These are phyloP conservation scores for Coemansia sp. DNA, from an alignment of 192 early-diverging fungal species.

Conservation along the genomic window DNA sequence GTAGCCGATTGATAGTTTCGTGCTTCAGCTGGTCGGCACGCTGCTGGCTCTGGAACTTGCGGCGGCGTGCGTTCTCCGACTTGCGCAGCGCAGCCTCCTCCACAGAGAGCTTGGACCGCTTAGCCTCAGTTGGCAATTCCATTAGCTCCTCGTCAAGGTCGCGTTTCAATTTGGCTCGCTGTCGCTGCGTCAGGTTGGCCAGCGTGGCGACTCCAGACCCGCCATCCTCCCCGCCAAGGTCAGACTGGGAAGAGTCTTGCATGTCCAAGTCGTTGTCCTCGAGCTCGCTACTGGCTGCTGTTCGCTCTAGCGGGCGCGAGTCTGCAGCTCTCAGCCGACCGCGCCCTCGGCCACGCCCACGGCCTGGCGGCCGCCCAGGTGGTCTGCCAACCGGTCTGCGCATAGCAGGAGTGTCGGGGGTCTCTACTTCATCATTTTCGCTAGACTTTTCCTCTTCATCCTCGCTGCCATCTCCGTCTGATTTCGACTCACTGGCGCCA, in stretches of 20 bases:
- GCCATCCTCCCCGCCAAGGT: conserved; percentile 13
- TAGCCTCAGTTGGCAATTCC: conserved; percentile 66
- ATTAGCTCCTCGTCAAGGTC: conserved; percentile 62
- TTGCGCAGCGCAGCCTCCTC: conserved; percentile 69
- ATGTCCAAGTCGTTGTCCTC: conserved; percentile 5
- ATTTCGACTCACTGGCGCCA: not conserved
- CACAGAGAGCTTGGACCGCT: conserved; percentile 63
- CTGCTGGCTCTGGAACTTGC: conserved; percentile 77
- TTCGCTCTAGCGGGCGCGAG: not conserved
- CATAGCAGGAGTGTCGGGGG: not conserved
- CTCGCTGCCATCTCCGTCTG: not conserved
- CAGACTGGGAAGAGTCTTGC: conserved; percentile 1
- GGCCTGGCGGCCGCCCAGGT: not conserved
- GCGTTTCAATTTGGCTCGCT: conserved; percentile 64
- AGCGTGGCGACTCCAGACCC: not conserved
- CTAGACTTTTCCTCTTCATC: not conserved
- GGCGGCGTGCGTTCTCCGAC: conserved; percentile 70
- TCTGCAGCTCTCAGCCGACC: conserved; percentile 8
- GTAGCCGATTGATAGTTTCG: conserved; percentile 76
- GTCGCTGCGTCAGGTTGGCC: conserved; percentile 63
- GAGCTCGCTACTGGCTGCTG: not conserved
- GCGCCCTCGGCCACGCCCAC: not conserved
- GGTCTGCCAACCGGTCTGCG: not conserved
- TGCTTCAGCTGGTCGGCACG: conserved; percentile 69
- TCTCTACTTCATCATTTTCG: not conserved